These are phyloP conservation scores for Geotrichum bryndzae DNA, from an alignment of 1,139 yeast genomes.

Conservation along the genomic window DNA sequence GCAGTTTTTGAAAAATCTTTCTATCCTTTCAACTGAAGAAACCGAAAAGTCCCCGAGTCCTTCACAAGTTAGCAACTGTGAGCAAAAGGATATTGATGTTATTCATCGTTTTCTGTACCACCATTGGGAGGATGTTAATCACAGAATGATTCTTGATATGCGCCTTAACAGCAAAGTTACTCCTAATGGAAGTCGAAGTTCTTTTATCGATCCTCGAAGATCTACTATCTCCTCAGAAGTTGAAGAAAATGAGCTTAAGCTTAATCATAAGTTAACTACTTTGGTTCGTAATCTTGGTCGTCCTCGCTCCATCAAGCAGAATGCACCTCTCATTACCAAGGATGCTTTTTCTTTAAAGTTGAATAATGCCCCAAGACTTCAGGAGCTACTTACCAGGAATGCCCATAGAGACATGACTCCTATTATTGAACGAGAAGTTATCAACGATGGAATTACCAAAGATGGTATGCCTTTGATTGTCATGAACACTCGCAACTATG, in stretches of 20 bases:
- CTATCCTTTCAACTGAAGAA: constrained; percentile 14
- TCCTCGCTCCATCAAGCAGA: constrained; percentile 20
- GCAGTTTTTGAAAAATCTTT: constrained; percentile 16
- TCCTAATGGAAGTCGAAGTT: constrained; percentile 19
- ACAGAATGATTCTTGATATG: constrained; percentile 21
- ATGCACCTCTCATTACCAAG: neutral
- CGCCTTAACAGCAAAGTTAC: constrained; percentile 15
- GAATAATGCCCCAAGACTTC: constrained; percentile 38
- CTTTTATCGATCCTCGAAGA: constrained; percentile 3
- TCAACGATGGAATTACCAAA: constrained; percentile 58
- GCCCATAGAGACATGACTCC: constrained; percentile 50
- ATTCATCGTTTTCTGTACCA: constrained; percentile 62
- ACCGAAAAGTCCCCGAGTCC: neutral
- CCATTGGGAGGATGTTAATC: constrained; percentile 48
- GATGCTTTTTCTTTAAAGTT: neutral
- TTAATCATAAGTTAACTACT: constrained; percentile 22
- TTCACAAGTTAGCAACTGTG: constrained; percentile 16
- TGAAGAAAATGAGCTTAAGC: constrained; percentile 21
- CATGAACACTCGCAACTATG: constrained; percentile 45
- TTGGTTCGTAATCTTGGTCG: constrained; percentile 28
- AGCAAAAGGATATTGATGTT: constrained; percentile 24
- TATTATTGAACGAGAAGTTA: constrained; percentile 43
- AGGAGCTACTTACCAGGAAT: constrained; percentile 70
- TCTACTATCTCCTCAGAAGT: constrained; percentile 4
- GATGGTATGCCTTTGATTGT: constrained; percentile 73